Evolutionary conservation across 805 yeast species (phyloP).

Genomic region (Wickerhamomyces kurtzmanii): DNA sequence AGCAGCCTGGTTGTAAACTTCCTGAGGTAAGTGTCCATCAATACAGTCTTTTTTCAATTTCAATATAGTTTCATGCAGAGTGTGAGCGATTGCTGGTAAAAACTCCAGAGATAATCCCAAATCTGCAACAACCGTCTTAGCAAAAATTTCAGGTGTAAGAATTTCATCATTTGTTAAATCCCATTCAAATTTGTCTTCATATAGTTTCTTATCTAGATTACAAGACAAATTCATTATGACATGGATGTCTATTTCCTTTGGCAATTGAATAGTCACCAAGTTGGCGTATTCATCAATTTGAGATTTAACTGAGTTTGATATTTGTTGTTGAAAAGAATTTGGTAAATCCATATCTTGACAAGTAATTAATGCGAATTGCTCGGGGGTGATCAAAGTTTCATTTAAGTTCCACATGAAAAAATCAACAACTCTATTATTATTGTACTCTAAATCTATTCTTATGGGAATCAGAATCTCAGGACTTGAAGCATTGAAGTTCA

Average conservation of each 20-base stretch:
- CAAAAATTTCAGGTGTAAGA: constrained; percentile 69
- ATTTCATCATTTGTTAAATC: constrained; percentile 43
- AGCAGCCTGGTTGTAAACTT: constrained; percentile 48
- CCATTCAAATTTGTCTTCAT: constrained; percentile 94
- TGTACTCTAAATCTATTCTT: constrained; percentile 75
- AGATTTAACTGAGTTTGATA: constrained; percentile 62
- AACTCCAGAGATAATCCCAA: constrained; percentile 81
- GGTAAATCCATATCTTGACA: constrained; percentile 83
- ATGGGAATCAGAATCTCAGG: constrained; percentile 85
- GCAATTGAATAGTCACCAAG: constrained; percentile 55
- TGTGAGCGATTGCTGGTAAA: constrained; percentile 79
- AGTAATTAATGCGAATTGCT: constrained; percentile 76
- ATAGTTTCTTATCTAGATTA: constrained; percentile 71
- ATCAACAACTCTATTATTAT: constrained; percentile 78
- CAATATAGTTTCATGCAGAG: constrained; percentile 71
- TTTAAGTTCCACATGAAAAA: constrained; percentile 86
- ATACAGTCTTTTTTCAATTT: constrained; percentile 73
- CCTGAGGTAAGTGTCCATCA: constrained; percentile 52
- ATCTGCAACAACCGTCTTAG: constrained; percentile 72
- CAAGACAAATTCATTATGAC: constrained; percentile 77
- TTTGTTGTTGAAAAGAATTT: constrained; percentile 45
- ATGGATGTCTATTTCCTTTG: constrained; percentile 56
- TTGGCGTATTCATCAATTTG: constrained; percentile 73
- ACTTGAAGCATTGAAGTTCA: constrained; percentile 12
- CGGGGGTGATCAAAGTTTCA: constrained; percentile 76